Base-by-base conservation (phyloP, 148 eudicot genomes). In the Rhododendron williamsianum region DNA sequence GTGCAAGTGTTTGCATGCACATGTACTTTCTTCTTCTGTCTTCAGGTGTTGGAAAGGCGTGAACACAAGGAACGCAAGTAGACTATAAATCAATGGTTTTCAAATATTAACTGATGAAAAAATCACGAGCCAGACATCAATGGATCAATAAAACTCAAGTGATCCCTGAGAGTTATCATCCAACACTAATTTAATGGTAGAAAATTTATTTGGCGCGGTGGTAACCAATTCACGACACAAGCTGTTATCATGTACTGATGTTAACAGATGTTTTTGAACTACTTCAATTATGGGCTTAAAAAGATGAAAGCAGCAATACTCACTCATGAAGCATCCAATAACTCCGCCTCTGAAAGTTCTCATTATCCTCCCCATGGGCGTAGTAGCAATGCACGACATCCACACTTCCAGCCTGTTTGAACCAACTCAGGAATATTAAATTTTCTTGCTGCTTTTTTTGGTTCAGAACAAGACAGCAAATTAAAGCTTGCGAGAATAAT, bases 291-390 rank as follows among this genome's bases (percentile, higher is more conserved):
- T 83, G 7, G 11, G 65, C 79, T 30, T 18, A 71, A 72, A n/a
- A 36, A 27, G 33, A 82, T 46, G 33, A 83, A 83, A 82, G 78
- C 27, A 71, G 48, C 63, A 65, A 74, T 83, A 92, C 94, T 83
- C 90, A 92, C 94, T 90, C 93, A 88, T 92, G 93, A 49, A 92
- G 90, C 91, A 92, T 86, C 94, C 94, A 91, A 83, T 92, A 92
- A 89, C 93, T 86, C 85, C 94, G 93, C 85, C 94, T 88, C 81
- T 92, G 94, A 85, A 92, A 91, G 81, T 86, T 86, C 87, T 92
- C 94, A 82, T 92, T 90, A 72, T 91, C 93, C 85, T 92, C 92
- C 82, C 94, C 94, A 84, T 92, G 94, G 46, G 94, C 94, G 86
- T 92, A 92, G 88, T 92, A 92, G 90, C 94, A 92, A 58, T 92